These are phyloP conservation scores for Ustilago esculenta DNA, from an alignment of 1,284 basidiomycete species.

Conservation along the genomic window DNA sequence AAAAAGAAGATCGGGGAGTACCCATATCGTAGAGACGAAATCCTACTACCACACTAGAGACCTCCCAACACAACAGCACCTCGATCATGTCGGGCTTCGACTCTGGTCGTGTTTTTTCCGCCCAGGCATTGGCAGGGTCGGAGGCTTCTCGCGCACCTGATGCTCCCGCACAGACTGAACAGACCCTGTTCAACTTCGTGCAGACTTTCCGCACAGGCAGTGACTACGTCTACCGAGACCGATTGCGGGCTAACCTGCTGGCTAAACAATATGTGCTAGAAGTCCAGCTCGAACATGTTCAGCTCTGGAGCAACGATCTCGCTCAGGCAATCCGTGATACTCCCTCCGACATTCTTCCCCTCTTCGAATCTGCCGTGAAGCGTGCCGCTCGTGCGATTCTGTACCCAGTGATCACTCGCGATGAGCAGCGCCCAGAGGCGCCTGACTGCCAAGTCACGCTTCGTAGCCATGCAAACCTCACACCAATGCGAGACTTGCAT, in stretches of 20 bases:
- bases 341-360: slow-evolving; percentile 87
- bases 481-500: slow-evolving; percentile 83
- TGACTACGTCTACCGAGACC: slow-evolving; percentile 75
- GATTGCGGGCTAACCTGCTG: slow-evolving; percentile 86
- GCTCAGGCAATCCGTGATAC: slow-evolving; percentile 88
- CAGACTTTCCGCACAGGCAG: slow-evolving; percentile 64
- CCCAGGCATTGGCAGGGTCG: slow-evolving; percentile 60
- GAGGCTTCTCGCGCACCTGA: slow-evolving; percentile 61
- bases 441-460: slow-evolving; percentile 90
- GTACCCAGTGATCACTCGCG: slow-evolving; percentile 58
- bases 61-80: neutral
- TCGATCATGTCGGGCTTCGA: slow-evolving; percentile 68
- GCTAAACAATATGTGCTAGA: slow-evolving; percentile 91
- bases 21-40: no score
- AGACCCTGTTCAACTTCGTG: slow-evolving; percentile 64
- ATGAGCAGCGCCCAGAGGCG: slow-evolving; percentile 53
- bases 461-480: slow-evolving; percentile 82
- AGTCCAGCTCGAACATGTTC: slow-evolving; percentile 88
- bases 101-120: slow-evolving; percentile 60
- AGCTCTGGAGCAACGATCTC: slow-evolving; percentile 90
- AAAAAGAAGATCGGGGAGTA: no score
- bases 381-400: slow-evolving; percentile 62
- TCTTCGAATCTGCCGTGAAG: slow-evolving; percentile 69
- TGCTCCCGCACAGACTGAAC: slow-evolving; percentile 64
- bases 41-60: no score